A percentile compares a stretch with the other conserved stretches of the same genome.
Conservation (phyloP, 2,329 filamentous ascomycete genomes). For the Paracorniculantispora psalliotae region DNA sequence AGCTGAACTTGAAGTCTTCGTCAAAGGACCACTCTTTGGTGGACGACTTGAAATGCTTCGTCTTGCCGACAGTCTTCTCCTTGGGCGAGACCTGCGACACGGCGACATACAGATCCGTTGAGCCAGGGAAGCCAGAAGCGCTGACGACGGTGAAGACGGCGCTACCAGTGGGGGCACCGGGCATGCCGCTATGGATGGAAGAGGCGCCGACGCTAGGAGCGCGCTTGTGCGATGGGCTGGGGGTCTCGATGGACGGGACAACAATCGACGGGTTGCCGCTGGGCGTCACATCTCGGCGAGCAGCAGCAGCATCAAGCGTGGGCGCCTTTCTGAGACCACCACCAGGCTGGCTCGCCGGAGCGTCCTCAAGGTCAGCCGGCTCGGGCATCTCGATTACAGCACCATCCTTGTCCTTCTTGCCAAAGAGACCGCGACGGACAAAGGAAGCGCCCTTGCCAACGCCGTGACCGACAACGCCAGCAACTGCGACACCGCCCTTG, state of each 20-base stretch:
- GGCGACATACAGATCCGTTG: conserved; percentile 72
- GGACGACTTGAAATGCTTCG: conserved; percentile 77
- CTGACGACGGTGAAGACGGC: conserved; percentile 77
- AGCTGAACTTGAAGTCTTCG: conserved; percentile 73
- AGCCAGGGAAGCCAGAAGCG: conserved; percentile 70
- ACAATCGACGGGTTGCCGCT: conserved; percentile 5
- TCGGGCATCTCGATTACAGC: conserved; percentile 37
- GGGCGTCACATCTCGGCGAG: conserved; percentile 21
- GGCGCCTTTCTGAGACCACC: conserved; percentile 38
- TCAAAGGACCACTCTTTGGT: conserved; percentile 64
- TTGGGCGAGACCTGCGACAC: conserved; percentile 64
- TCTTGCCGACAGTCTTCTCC: conserved; percentile 82
- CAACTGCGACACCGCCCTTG: conserved; percentile 80
- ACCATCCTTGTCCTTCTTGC: conserved; percentile 56
- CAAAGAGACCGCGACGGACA: conserved; percentile 76
- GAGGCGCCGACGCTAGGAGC: conserved; percentile 58
- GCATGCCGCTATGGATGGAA: conserved; percentile 60
- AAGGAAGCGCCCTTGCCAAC: conserved; percentile 90
- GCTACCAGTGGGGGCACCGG: conserved; percentile 62
- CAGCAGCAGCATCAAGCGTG: conserved; percentile 31
- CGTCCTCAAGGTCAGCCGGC: conserved; percentile 14
- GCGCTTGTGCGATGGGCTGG: conserved; percentile 38
- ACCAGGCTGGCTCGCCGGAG: conserved; percentile 25
- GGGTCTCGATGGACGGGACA: conserved; percentile 11
- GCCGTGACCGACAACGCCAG: conserved; percentile 64